Evolutionary conservation across 2,329 filamentous ascomycete genomes (phyloP).

Genomic region (Aspergillus pseudoviridinutans): DNA sequence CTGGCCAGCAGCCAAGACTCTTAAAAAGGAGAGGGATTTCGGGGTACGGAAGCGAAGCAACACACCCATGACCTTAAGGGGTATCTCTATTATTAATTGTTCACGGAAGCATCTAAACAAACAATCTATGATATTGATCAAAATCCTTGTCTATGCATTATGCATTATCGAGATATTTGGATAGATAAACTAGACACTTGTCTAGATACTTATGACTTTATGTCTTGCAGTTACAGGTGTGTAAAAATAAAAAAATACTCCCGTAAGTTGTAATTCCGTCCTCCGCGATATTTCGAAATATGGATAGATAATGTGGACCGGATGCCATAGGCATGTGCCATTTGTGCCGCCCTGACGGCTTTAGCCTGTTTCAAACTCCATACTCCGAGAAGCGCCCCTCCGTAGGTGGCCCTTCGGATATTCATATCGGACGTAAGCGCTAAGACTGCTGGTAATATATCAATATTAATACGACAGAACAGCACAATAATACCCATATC

Average conservation of each 20-base stretch:
- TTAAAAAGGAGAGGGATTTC: conserved; percentile 10
- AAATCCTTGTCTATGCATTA: neutral
- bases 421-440: neutral
- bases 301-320: neutral
- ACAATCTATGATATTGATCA: neutral
- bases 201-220: neutral
- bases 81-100: neutral
- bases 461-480: neutral
- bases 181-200: neutral
- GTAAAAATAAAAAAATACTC: neutral
- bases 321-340: conserved; percentile 14
- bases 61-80: neutral
- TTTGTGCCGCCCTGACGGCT: conserved; percentile 14
- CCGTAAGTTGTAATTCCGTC: neutral
- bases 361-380: conserved; percentile 27
- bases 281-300: neutral
- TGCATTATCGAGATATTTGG: neutral
- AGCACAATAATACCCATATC: neutral
- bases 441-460: neutral
- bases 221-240: neutral
- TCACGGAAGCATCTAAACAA: too few species aligned
- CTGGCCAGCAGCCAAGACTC: conserved; percentile 7
- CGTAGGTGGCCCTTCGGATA: neutral
- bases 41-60: conserved; percentile 1
- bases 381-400: conserved; percentile 15